Conservation (phyloP, 495 filamentous ascomycete genomes). For the Penicillium fimorum region DNA sequence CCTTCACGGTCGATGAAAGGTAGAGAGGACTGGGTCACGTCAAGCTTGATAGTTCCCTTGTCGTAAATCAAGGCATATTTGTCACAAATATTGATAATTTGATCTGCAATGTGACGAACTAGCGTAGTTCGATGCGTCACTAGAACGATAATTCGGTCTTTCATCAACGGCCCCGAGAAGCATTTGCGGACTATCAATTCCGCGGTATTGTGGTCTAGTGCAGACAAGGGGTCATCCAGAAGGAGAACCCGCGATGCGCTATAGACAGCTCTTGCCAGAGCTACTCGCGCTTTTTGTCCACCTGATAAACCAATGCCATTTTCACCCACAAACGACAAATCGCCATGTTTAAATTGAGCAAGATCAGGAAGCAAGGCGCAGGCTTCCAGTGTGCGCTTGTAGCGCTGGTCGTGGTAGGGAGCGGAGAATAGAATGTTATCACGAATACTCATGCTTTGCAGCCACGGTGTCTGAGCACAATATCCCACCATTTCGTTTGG, state of each 20-base stretch:
- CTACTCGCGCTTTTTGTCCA: constrained; percentile 67
- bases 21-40: constrained; percentile 12
- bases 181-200: constrained; percentile 67
- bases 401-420: constrained; percentile 62
- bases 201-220: constrained; percentile 73
- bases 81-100: constrained; percentile 63
- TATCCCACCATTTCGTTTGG: constrained; percentile 74
- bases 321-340: constrained; percentile 68
- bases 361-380: constrained; percentile 66
- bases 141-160: constrained; percentile 62
- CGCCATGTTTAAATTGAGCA: constrained; percentile 60
- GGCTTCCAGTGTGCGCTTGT: constrained; percentile 58
- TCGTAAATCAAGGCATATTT: constrained; percentile 53
- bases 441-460: constrained; percentile 86
- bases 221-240: constrained; percentile 69
- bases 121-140: constrained; percentile 78
- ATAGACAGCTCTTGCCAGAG: constrained; percentile 69
- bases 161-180: constrained; percentile 60
- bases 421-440: constrained; percentile 81
- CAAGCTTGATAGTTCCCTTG: constrained; percentile 26
- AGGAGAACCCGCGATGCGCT: constrained; percentile 62
- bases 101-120: constrained; percentile 61
- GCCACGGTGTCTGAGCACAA: constrained; percentile 83
- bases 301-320: constrained; percentile 69
- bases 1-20: constrained; percentile 30